Conservation (phyloP, 2,329 filamentous ascomycete genomes). For the Hymenoscyphus occultus region DNA sequence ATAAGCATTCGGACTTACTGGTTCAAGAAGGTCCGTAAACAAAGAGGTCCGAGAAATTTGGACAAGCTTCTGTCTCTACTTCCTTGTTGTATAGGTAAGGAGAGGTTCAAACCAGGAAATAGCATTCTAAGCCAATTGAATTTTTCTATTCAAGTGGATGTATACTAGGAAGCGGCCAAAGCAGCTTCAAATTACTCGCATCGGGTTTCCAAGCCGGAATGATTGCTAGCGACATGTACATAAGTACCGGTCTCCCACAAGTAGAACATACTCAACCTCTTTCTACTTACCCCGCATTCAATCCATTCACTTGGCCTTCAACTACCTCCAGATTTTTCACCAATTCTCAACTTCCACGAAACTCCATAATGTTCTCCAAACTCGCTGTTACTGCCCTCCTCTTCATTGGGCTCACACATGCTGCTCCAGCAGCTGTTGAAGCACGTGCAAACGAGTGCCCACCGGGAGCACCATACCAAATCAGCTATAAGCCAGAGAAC, state of each 20-base stretch:
- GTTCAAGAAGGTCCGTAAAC: neutral
- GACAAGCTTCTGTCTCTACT: too few species aligned
- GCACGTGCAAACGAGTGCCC: neutral
- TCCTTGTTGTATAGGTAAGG: too few species aligned
- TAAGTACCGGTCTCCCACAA: too few species aligned
- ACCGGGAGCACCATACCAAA: neutral
- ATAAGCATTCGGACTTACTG: neutral
- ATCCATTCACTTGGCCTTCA: neutral
- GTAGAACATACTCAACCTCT: neutral
- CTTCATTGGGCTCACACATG: neutral
- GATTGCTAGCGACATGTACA: too few species aligned
- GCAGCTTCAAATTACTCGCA: too few species aligned
- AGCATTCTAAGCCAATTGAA: too few species aligned
- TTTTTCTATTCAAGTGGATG: too few species aligned
- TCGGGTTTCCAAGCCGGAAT: too few species aligned
- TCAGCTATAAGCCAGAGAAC: neutral
- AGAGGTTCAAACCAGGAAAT: too few species aligned
- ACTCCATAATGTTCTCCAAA: neutral
- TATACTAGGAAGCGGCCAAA: too few species aligned
- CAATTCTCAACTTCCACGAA: neutral
- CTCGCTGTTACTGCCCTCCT: constrained; percentile 1
- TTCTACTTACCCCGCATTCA: neutral
- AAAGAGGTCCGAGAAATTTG: too few species aligned
- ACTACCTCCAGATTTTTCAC: neutral
- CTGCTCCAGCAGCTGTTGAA: neutral